Conservation (phyloP, 163 green algal genomes). For the Scenedesmus sp. region DNA sequence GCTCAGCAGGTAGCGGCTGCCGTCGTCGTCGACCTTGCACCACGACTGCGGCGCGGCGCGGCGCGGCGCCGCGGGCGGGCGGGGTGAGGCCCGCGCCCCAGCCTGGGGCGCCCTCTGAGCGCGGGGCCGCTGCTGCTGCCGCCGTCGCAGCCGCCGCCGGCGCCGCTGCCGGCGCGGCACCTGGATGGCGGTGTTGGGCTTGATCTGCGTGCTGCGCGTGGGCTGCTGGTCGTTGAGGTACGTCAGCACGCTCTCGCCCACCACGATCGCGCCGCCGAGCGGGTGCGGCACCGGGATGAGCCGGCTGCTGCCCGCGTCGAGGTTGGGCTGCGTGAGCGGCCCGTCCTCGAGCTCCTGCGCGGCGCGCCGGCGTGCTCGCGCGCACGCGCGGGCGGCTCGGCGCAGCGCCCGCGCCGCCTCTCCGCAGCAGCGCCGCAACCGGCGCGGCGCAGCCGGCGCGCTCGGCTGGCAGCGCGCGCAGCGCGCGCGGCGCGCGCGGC, state of each 20-base stretch:
- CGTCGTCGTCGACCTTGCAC: constrained; percentile 72
- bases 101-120: too few species aligned
- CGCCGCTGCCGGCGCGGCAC: too few species aligned
- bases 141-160: too few species aligned
- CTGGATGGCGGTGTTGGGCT: constrained; percentile 40
- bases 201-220: constrained; percentile 43
- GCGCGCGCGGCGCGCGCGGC: background rate
- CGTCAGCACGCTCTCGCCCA: constrained; percentile 65
- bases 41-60: constrained; percentile 32
- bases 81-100: too few species aligned
- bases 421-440: too few species aligned
- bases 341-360: constrained; percentile 77
- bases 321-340: constrained; percentile 80
- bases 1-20: constrained; percentile 83
- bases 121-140: background rate
- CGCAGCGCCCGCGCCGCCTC: too few species aligned
- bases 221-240: constrained; percentile 46
- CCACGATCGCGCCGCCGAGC: constrained; percentile 83
- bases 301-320: constrained; percentile 77
- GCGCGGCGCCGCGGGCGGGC: too few species aligned
- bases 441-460: too few species aligned
- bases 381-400: too few species aligned
- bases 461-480: background rate
- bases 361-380: too few species aligned
- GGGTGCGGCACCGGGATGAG: constrained; percentile 86